These are phyloP conservation scores for Choanephora cucurbitarum DNA, from an alignment of 371 early-diverging fungal genomes.

Conservation along the genomic window DNA sequence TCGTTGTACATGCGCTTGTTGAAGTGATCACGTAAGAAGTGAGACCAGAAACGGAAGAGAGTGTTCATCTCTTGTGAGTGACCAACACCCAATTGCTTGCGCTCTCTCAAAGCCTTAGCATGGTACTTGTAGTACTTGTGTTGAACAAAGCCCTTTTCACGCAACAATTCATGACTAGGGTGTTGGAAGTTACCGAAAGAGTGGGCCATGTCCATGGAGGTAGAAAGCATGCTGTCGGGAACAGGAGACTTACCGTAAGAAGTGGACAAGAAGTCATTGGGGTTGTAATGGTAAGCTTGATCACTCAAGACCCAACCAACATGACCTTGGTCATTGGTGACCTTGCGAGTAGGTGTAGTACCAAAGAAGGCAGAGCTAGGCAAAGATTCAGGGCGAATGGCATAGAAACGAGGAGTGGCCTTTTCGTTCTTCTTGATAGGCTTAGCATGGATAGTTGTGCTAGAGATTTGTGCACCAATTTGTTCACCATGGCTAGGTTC, in stretches of 20 bases:
- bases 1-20: conserved; percentile 92
- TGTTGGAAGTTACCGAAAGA: conserved; percentile 89
- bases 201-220: conserved; percentile 47
- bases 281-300: conserved; percentile 53
- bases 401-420: conserved; percentile 64
- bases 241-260: conserved; percentile 48
- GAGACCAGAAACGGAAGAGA: conserved; percentile 97
- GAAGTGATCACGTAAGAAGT: conserved; percentile 94
- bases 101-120: conserved; percentile 89
- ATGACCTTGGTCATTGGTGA: conserved; percentile 68
- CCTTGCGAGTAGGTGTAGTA: conserved; percentile 46
- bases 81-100: conserved; percentile 87
- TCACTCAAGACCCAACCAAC: conserved; percentile 88
- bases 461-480: conserved; percentile 26
- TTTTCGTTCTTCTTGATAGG: conserved; percentile 45
- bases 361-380: conserved; percentile 54
- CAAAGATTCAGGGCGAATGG: conserved; percentile 59
- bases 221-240: conserved; percentile 37
- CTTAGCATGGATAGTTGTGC: conserved; percentile 26
- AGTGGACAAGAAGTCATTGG: conserved; percentile 45
- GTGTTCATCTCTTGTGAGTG: conserved; percentile 98
- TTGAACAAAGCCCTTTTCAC: conserved; percentile 94
- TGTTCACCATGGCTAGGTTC: conserved; percentile 25
- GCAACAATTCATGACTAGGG: conserved; percentile 89
- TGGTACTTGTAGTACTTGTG: conserved; percentile 96